Percentiles rank a stretch among this genome's conserved stretches.
Conservation (phyloP, 169 alveolate species). For the Plasmodium vinckei region DNA sequence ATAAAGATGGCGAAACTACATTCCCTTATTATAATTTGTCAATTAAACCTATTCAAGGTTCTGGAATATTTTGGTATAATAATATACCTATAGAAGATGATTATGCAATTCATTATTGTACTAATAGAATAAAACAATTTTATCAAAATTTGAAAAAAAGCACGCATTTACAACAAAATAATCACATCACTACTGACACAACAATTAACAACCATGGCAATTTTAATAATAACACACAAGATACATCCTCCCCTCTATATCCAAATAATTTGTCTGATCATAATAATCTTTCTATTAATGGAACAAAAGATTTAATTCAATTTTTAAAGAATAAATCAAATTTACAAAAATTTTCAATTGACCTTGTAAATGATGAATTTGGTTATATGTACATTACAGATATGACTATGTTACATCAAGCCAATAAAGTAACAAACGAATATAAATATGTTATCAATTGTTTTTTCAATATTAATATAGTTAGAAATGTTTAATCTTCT, state of each 20-base stretch:
- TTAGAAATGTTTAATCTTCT: constrained; percentile 38
- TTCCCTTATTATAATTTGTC: constrained; percentile 82
- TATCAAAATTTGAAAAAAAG: constrained; percentile 48
- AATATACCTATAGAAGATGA: constrained; percentile 77
- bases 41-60: constrained; percentile 82
- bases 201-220: background rate
- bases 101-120: constrained; percentile 80
- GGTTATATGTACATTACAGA: constrained; percentile 51
- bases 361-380: constrained; percentile 48
- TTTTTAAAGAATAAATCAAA: constrained; percentile 43
- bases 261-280: background rate
- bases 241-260: background rate
- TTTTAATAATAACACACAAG: background rate
- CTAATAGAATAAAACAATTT: constrained; percentile 77
- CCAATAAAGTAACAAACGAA: constrained; percentile 57
- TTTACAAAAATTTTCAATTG: constrained; percentile 52
- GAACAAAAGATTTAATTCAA: constrained; percentile 24
- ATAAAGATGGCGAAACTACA: constrained; percentile 85
- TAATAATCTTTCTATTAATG: constrained; percentile 19
- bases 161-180: background rate
- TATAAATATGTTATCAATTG: constrained; percentile 69
- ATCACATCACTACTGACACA: background rate
- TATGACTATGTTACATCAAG: constrained; percentile 65
- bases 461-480: constrained; percentile 64
- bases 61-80: constrained; percentile 84